Conservation (phyloP, 176 grass and related monocot genomes). For the Triticum dicoccoides region DNA sequence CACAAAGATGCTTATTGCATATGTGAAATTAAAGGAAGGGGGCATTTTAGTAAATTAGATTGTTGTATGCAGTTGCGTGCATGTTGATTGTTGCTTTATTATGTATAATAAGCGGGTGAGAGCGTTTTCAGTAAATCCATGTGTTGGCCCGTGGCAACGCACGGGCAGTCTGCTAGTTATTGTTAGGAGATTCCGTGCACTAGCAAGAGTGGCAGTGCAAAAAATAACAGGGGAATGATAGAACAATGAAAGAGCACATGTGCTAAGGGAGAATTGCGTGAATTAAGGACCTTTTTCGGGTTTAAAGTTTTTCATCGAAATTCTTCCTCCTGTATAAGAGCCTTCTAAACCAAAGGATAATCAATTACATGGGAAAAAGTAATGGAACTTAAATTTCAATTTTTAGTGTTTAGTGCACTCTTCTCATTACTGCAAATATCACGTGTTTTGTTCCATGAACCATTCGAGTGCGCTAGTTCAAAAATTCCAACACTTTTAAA, state of each 20-base stretch:
- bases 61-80: too few species aligned
- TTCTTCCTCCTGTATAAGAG: not conserved
- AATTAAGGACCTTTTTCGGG: not conserved
- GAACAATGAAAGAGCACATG: not conserved
- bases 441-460: not conserved
- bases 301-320: too few species aligned
- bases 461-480: not conserved
- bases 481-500: not conserved
- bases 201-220: not conserved
- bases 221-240: not conserved
- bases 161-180: not conserved
- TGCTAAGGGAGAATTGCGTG: not conserved
- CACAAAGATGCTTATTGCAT: too few species aligned
- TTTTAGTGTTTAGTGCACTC: not conserved
- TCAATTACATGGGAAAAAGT: not conserved
- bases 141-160: too few species aligned
- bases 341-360: not conserved
- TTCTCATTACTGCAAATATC: not conserved
- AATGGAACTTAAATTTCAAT: not conserved
- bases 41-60: too few species aligned
- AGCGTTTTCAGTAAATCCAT: too few species aligned
- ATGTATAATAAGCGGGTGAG: too few species aligned
- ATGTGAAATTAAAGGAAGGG: too few species aligned
- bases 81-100: too few species aligned
- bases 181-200: constrained; percentile 8